A percentile compares a stretch with the other conserved stretches of the same genome.
Evolutionary conservation across 1,139 yeast genomes (phyloP).

Genomic region (Zygotorulaspora mrakii): DNA sequence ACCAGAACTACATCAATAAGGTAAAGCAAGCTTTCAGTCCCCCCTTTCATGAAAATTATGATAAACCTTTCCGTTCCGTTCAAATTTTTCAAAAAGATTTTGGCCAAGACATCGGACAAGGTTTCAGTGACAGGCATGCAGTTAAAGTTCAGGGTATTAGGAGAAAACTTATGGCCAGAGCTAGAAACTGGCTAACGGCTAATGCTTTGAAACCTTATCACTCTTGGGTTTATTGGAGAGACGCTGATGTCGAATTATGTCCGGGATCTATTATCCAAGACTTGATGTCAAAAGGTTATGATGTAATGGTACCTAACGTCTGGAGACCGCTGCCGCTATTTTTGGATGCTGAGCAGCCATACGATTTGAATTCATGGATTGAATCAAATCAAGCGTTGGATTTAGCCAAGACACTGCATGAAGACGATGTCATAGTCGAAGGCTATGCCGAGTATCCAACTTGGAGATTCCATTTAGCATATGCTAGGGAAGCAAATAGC

Average conservation of each 20-base stretch:
- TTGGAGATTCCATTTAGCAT: conserved; percentile 80
- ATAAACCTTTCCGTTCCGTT: conserved; percentile 70
- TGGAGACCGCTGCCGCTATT: conserved; percentile 84
- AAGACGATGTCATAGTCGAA: conserved; percentile 86
- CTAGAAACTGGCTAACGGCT: conserved; percentile 81
- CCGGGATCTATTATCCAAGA: conserved; percentile 78
- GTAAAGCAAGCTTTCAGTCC: conserved; percentile 57
- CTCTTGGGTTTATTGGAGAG: conserved; percentile 95
- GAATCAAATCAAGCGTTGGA: conserved; percentile 70
- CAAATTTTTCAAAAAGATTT: conserved; percentile 79
- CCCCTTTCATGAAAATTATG: conserved; percentile 61
- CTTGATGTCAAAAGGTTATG: conserved; percentile 69
- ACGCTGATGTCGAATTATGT: conserved; percentile 80
- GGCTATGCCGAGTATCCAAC: conserved; percentile 90
- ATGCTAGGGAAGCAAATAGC: conserved; percentile 62
- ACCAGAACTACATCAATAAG: conserved; percentile 54
- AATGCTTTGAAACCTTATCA: conserved; percentile 78
- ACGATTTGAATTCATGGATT: conserved; percentile 85
- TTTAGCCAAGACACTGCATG: conserved; percentile 61
- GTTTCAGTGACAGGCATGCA: conserved; percentile 85
- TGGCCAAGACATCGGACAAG: conserved; percentile 81
- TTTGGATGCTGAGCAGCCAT: conserved; percentile 74
- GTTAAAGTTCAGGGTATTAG: conserved; percentile 88
- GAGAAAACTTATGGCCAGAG: conserved; percentile 84
- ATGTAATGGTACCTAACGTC: conserved; percentile 84